Evolutionary conservation across 768 basidiomycete species (phyloP), one percentile per base, ranked within the genome.

Genomic region (Amanita rubescens): DNA sequence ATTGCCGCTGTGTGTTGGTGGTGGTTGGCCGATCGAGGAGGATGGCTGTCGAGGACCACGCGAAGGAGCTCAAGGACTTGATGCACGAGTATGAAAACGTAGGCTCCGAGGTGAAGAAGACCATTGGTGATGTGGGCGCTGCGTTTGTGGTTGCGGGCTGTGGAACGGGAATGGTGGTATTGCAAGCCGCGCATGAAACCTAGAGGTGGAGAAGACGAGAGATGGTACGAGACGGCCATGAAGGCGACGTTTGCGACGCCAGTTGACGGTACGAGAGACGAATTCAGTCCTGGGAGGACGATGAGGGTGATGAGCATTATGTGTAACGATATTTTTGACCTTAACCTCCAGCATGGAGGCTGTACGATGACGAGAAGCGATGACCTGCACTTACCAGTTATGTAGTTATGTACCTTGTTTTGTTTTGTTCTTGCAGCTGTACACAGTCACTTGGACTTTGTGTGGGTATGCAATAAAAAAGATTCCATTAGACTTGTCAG

Each of bases 101-200:
- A 3, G 77, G 78, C 0, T 62, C 73, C 3, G 88, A 90, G 62
- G 80, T 93, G 55, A 74, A 77, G 64, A 86, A 87, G 71, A 92
- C 93, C 19, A 74, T 95, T 22, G 94, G 94, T 2, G 90, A 94
- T 64, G 84, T 90, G 15, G 89, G 82, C 2, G 79, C 85, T 37
- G 84, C 84, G 42, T 80, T 94, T 64, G 80, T 93, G 11, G 71
- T 84, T 2, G 73, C 81, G 5, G 79, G 78, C 1, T 71, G 74
- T 48, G 78, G 77, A 33, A 72, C 75, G 39, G 86, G 81, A 17
- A 60, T 90, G 37, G 69, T 90, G 33, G 86, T 91, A 1, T 62
- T 91, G 32, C 89, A 90, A 69, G 80, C 83, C 43, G 69, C 74
- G 41, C 11, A 58, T 51, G 49, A 47, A 14, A 37, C 35, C 11